Evolutionary conservation across 2,329 filamentous ascomycete genomes (phyloP).

Genomic region (Zymoseptoria ardabiliae): DNA sequence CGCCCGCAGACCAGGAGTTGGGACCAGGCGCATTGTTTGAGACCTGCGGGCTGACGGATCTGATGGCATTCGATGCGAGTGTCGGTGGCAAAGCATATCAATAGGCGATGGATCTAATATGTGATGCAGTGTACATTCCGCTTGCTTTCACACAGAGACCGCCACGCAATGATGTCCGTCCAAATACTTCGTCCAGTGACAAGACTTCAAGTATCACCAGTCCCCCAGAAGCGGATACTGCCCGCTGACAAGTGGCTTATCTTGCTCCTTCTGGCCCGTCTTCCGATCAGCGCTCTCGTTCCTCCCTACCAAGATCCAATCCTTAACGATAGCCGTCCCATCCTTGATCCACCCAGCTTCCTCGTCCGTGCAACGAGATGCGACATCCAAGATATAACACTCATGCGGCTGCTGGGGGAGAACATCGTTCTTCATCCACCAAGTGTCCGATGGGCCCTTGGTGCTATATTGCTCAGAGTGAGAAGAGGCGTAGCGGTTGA

Average conservation of each 20-base stretch:
- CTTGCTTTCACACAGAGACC: too few species aligned
- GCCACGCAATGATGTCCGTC: too few species aligned
- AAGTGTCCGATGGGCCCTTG: constrained; percentile 21
- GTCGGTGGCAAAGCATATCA: constrained; percentile 35
- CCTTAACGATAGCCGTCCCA: constrained; percentile 25
- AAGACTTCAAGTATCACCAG: not conserved
- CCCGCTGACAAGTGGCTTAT: not conserved
- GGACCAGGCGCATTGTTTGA: constrained; percentile 46
- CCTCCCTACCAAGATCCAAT: constrained; percentile 26
- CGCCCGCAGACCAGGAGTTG: constrained; percentile 28
- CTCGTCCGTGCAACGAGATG: constrained; percentile 20
- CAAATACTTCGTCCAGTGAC: too few species aligned
- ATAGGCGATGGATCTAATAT: not conserved
- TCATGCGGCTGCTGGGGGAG: constrained; percentile 20
- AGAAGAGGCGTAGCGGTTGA: constrained; percentile 9
- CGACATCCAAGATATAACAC: constrained; percentile 22
- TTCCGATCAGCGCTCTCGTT: not conserved
- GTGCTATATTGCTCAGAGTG: constrained; percentile 19
- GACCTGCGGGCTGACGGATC: constrained; percentile 46
- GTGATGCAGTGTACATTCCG: too few species aligned
- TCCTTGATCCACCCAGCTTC: constrained; percentile 24
- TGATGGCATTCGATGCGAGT: constrained; percentile 44
- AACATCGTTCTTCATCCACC: constrained; percentile 28
- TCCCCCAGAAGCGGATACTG: constrained; percentile 1
- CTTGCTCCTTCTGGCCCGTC: not conserved